Evolutionary conservation across 2,329 filamentous ascomycete genomes (phyloP).

Genomic region (Paecilomyces fulvus): DNA sequence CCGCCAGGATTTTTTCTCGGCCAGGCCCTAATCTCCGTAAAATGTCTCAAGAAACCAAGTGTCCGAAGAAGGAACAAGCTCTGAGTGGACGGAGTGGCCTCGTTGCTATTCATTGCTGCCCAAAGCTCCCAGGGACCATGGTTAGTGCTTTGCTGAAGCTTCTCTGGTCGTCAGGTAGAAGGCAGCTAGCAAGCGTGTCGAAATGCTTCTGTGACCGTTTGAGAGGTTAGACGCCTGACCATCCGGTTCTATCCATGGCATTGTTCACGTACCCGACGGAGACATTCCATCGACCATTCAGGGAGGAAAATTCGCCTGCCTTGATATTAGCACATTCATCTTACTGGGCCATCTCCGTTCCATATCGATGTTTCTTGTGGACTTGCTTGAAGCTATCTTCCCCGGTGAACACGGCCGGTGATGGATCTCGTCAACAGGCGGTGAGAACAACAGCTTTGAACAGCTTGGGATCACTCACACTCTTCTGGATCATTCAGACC

Average conservation of each 20-base stretch:
- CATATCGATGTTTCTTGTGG: neutral
- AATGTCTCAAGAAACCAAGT: neutral
- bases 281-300: neutral
- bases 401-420: neutral
- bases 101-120: neutral
- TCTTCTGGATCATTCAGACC: neutral
- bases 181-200: neutral
- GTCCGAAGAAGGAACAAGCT: neutral
- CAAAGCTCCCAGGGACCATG: neutral
- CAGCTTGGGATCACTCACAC: neutral
- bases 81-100: neutral
- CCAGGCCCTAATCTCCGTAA: neutral
- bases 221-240: neutral
- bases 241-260: neutral
- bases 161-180: neutral
- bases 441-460: neutral
- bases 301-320: neutral
- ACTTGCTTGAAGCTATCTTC: neutral
- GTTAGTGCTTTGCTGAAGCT: neutral
- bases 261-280: neutral
- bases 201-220: neutral
- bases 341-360: neutral
- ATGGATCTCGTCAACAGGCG: neutral
- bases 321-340: neutral
- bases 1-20: neutral